Evolutionary conservation across 1,284 basidiomycete genomes (phyloP), one percentile per base, ranked within the genome.

Genomic region (Thecaphora thlaspeos): DNA sequence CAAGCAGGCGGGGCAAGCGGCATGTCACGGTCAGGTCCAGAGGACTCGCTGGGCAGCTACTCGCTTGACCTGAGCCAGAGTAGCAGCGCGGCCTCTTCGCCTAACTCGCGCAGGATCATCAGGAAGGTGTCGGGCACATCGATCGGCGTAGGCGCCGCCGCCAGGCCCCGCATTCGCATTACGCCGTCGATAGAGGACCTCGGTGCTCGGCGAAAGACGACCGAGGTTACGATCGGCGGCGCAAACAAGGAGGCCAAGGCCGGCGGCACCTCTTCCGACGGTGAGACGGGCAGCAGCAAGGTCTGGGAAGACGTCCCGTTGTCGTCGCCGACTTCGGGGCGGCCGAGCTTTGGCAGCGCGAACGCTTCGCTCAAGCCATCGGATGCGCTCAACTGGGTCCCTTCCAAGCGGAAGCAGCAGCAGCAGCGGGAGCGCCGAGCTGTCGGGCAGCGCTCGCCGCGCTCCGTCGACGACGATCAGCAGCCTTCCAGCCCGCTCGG

Each of bases 111-210:
- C 11, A 28, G 26, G 26, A 28, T 28, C 26, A 28, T 28, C 26
- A 28, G 2, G 21, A 26, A 19, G 44, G 42, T 7, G 23, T 65
- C 62, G 1, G 46, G 45, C 43, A 49, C 24, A 18, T 65, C 62
- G 9, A 24, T 61, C 5, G 57, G 46, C 14, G 44, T 54, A 3
- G 53, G 55, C 12, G 26, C 48, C 26, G 41, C 61, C 4, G 47
- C 48, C 2, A 47, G 61, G 15, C 71, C 71, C 4, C 55, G 66
- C 12, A 73, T 73, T 39, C 57, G 69, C 26, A 71, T 73, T 46
- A 73, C 71, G 22, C 70, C 71, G 5, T 71, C 70, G 30, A 66
- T 65, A 15, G 71, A 73, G 30, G 71, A 73, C 28, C 52, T 73
- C 4, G 67, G 63, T 22, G 46, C 59, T 8, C 43, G 64, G 14